Evolutionary conservation across 2,329 filamentous ascomycete genomes (phyloP).

Genomic region (Exserohilum rostratum): DNA sequence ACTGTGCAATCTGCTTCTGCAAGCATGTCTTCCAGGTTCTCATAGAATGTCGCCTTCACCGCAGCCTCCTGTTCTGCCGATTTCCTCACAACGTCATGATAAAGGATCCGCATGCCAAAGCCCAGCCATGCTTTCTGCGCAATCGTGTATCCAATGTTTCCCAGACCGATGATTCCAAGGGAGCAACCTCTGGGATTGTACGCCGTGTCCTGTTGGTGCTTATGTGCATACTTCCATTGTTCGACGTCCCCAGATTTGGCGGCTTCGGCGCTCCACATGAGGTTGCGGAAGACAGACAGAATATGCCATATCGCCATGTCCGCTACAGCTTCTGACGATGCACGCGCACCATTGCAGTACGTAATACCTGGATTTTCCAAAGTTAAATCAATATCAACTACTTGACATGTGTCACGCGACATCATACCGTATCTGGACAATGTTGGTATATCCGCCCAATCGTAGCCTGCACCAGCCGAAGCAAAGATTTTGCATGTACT

Average conservation of each 20-base stretch:
- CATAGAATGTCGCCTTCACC: neutral
- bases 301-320: neutral
- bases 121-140: neutral
- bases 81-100: neutral
- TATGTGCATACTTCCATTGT: neutral
- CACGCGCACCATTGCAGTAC: neutral
- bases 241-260: neutral
- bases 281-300: neutral
- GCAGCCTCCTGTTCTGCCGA: neutral
- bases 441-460: neutral
- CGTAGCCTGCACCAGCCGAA: neutral
- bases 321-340: neutral
- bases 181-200: neutral
- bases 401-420: too few species aligned
- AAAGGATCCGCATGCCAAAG: neutral
- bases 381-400: too few species aligned
- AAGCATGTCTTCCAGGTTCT: neutral
- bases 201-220: neutral
- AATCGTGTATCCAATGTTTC: neutral
- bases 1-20: neutral
- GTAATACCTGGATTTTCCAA: neutral
- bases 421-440: neutral
- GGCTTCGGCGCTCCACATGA: neutral
- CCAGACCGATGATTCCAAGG: neutral
- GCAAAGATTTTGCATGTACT: neutral